These are phyloP conservation scores for Arbutus unedo DNA, from an alignment of 148 eudicot species.

Conservation along the genomic window DNA sequence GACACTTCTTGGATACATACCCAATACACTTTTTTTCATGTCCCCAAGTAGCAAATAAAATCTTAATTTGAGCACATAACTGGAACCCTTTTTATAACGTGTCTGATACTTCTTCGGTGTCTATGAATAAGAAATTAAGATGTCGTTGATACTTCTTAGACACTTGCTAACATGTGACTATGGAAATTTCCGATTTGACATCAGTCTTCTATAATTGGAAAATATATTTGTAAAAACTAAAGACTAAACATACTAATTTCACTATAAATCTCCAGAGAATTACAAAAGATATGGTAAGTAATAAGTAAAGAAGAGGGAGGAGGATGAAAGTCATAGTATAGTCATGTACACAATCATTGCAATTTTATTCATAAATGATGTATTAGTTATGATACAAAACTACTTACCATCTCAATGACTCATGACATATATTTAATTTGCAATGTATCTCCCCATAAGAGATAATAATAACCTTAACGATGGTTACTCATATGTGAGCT, in stretches of 20 bases:
- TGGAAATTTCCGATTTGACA: too few species aligned
- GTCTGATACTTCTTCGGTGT: neutral
- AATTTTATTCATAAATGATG: neutral
- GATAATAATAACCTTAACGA: neutral
- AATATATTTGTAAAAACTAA: too few species aligned
- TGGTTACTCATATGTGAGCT: too few species aligned
- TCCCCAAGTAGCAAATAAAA: neutral
- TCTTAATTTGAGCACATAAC: neutral
- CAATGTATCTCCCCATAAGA: neutral
- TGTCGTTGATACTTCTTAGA: too few species aligned
- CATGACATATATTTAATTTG: neutral
- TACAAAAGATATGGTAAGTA: neutral
- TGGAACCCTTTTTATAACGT: neutral
- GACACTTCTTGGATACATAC: neutral
- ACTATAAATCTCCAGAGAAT: too few species aligned
- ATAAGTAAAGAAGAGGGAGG: neutral
- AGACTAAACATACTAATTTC: too few species aligned
- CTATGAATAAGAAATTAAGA: neutral
- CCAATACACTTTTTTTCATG: neutral
- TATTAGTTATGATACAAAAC: neutral
- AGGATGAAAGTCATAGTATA: neutral
- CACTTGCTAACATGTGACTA: too few species aligned
- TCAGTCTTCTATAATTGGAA: too few species aligned
- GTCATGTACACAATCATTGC: neutral
- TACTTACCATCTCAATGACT: neutral